phyloP scores from a whole-genome alignment of 306 rosid species.

The Medicago arabica region DNA sequence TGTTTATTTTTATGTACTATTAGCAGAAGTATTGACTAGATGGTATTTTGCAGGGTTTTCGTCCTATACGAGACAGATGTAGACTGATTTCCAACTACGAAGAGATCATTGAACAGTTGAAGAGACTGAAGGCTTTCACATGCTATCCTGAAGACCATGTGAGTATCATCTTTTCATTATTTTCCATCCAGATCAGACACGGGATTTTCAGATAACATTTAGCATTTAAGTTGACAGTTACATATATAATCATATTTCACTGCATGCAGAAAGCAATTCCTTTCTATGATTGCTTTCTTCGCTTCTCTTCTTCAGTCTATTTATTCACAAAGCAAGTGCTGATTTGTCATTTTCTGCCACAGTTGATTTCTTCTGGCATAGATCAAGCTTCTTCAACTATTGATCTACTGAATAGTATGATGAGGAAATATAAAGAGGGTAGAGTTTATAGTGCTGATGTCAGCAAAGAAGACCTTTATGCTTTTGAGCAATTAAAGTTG shows the following conservation, averaged over 20 bases:
- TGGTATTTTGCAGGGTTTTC: conserved; percentile 67
- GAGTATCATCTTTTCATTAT: too few relatives aligned
- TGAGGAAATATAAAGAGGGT: conserved; percentile 55
- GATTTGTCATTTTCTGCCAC: conserved; percentile 41
- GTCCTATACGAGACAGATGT: conserved; percentile 83
- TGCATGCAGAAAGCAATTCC: not conserved
- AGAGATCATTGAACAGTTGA: conserved; percentile 58
- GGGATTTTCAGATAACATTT: too few relatives aligned
- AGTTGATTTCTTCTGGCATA: conserved; percentile 76
- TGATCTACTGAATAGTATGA: conserved; percentile 52
- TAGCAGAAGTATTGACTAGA: conserved; percentile 20
- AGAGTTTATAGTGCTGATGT: conserved; percentile 42
- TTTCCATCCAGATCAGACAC: too few relatives aligned
- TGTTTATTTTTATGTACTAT: conserved; percentile 8
- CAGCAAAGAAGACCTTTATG: conserved; percentile 49
- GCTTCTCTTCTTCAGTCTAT: not conserved
- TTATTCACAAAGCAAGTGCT: conserved; percentile 5
- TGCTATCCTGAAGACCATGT: conserved; percentile 54
- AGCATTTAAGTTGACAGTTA: too few relatives aligned
- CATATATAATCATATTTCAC: conserved; percentile 24
- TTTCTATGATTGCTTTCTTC: not conserved
- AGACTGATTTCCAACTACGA: conserved; percentile 57
- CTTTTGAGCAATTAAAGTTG: conserved; percentile 51
- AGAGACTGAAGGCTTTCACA: conserved; percentile 51
- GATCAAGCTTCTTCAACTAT: conserved; percentile 66